Base-by-base conservation (phyloP, 345 rosid species). In the Melastoma malabathricum region DNA sequence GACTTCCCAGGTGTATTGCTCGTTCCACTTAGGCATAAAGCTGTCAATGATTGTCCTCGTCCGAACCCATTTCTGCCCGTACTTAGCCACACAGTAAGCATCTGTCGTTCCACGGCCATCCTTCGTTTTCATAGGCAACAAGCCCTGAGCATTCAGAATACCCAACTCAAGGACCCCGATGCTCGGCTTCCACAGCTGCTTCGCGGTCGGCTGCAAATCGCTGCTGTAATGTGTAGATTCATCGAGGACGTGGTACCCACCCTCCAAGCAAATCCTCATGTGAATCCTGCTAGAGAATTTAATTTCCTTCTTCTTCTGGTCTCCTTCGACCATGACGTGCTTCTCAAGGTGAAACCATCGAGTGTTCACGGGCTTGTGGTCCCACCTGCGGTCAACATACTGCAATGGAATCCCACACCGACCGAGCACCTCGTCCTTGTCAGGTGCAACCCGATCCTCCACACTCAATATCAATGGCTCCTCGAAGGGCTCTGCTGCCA, bases 1-100 rank as follows among this genome's bases (percentile, higher is more conserved):
- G 49, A 85, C 97, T 68, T 89, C 97, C 95, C 97, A 89, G 10
- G 95, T 89, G 48, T 89, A 89, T 43, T 89, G 97, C 67, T 89
- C 97, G n/a, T 89, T 85, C 97, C 97, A 89, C 66, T 71, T 89
- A n/a, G 97, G 97, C 0, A 65, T 72, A 65, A 79, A 79, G 75
- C 85, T 89, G 64, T 89, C 97, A 0, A 83, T 81, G 63, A 89
- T 83, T 2, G 97, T 85, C 56, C 97, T 71, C 0, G 97, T 89
- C 17, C 97, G 80, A 50, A 89, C 64, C 97, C 97, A 89, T 62
- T 89, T 89, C 66, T 76, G 89, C 12, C 97, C 95, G 6, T 83
- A 89, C 55, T 89, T 89, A 4, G 97, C 97, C 61, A 89, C 95
- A 61, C 97, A 89, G 55, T 89, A 89, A 0, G 97, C 95, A 74